Conservation (phyloP, 2,329 filamentous ascomycete species). For the Cyphellophora attinorum region DNA sequence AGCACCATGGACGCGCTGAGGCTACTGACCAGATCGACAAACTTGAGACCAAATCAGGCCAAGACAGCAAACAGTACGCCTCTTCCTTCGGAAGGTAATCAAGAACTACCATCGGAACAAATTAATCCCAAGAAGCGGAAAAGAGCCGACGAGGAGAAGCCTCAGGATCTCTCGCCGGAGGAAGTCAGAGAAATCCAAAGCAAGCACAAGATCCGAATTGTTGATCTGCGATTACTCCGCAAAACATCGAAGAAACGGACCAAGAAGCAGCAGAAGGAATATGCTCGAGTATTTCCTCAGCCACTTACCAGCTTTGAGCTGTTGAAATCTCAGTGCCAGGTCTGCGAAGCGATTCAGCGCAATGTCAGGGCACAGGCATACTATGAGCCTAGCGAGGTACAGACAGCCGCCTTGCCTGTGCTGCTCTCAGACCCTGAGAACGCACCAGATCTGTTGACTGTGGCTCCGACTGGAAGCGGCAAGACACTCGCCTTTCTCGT, state of each 20-base stretch:
- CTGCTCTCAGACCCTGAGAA: constrained; percentile 50
- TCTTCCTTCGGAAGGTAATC: constrained; percentile 24
- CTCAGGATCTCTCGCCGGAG: constrained; percentile 6
- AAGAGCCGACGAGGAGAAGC: constrained; percentile 19
- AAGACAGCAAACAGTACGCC: constrained; percentile 19
- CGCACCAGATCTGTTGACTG: constrained; percentile 62
- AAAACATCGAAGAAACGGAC: constrained; percentile 19
- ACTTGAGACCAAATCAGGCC: constrained; percentile 25
- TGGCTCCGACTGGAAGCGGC: constrained; percentile 91
- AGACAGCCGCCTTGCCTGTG: constrained; percentile 75
- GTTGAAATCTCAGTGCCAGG: constrained; percentile 59
- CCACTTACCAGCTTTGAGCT: constrained; percentile 70
- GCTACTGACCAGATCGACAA: constrained; percentile 34
- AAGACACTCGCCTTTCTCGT: constrained; percentile 93
- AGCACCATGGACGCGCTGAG: constrained; percentile 37
- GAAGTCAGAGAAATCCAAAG: constrained; percentile 66
- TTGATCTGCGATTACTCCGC: constrained; percentile 53
- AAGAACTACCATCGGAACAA: constrained; percentile 6
- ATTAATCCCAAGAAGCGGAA: constrained; percentile 19
- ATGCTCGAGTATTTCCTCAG: constrained; percentile 59
- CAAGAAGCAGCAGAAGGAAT: constrained; percentile 41
- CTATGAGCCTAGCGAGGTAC: constrained; percentile 81
- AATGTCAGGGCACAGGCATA: constrained; percentile 84
- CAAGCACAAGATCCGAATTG: constrained; percentile 76
- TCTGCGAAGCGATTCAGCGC: constrained; percentile 62